Conservation (phyloP, 1,284 basidiomycete species). For the Apiotrichum porosum region DNA sequence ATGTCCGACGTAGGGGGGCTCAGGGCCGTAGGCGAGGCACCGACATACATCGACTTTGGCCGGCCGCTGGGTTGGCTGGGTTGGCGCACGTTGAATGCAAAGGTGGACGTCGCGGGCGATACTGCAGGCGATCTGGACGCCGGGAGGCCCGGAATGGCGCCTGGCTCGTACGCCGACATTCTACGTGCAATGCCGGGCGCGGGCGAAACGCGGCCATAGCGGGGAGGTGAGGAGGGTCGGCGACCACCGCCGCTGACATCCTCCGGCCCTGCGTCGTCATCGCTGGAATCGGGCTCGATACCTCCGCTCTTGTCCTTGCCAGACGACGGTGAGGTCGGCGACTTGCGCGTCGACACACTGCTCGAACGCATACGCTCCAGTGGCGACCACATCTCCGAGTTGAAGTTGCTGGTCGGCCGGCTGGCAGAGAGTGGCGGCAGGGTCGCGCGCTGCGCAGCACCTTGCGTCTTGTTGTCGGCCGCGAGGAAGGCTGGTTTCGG, state of each 20-base stretch:
- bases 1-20: background rate
- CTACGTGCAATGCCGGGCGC: slow-evolving; percentile 9
- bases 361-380: slow-evolving; percentile 15
- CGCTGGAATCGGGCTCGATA: slow-evolving; percentile 29
- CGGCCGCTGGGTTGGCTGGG: background rate
- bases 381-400: slow-evolving; percentile 36
- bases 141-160: background rate
- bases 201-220: background rate
- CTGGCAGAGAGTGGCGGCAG: slow-evolving; percentile 8
- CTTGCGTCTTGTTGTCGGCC: slow-evolving; percentile 5
- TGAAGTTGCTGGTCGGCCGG: slow-evolving; percentile 25
- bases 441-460: slow-evolving; percentile 16
- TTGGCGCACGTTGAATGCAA: no score
- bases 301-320: background rate
- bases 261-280: slow-evolving; percentile 38
- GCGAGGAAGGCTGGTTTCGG: slow-evolving; percentile 13
- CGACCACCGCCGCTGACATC: slow-evolving; percentile 6
- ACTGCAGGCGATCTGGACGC: background rate
- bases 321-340: background rate
- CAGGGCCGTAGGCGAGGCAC: background rate
- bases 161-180: slow-evolving; percentile 10
- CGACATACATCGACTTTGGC: slow-evolving; percentile 7
- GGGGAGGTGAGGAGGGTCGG: slow-evolving; percentile 1
- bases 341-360: background rate
- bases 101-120: no score